Conservation (phyloP, 192 early-diverging fungal genomes). For the Coemansia sp. region DNA sequence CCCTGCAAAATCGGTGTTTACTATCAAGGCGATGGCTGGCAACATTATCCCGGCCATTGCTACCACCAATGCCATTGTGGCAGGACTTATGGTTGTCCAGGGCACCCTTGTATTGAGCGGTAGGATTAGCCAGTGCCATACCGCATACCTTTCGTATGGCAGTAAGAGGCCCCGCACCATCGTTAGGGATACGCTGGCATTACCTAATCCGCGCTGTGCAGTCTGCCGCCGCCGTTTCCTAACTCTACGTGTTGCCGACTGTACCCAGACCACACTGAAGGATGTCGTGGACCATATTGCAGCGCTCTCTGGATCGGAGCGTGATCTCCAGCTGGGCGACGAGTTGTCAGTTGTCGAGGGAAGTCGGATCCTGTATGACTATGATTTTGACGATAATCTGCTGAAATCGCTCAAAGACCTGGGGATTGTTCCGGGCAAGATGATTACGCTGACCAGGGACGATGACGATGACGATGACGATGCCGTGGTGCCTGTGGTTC, state of each 20-base stretch:
- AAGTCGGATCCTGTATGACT: slow-evolving; percentile 80
- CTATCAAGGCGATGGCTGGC: slow-evolving; percentile 98
- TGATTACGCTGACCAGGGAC: slow-evolving; percentile 38
- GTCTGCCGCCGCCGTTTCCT: slow-evolving; percentile 69
- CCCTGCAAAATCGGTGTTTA: slow-evolving; percentile 74
- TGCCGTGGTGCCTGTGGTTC: slow-evolving; percentile 26
- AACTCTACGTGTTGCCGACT: slow-evolving; percentile 62
- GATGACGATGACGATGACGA: slow-evolving; percentile 15
- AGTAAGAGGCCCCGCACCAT: slow-evolving; percentile 61
- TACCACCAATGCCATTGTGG: slow-evolving; percentile 95
- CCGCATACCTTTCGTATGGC: slow-evolving; percentile 64
- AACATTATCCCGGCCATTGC: slow-evolving; percentile 99
- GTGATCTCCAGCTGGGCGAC: slow-evolving; percentile 63
- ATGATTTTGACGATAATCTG: slow-evolving; percentile 85
- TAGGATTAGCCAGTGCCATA: slow-evolving; percentile 31
- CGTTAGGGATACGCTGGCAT: slow-evolving; percentile 61
- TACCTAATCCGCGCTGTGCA: slow-evolving; percentile 74
- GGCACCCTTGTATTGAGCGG: slow-evolving; percentile 69
- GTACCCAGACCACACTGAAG: slow-evolving; percentile 61
- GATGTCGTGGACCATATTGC: slow-evolving; percentile 63
- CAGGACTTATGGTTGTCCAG: slow-evolving; percentile 90
- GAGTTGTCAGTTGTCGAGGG: slow-evolving; percentile 72
- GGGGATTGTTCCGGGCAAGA: slow-evolving; percentile 49
- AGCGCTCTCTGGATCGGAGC: slow-evolving; percentile 27
- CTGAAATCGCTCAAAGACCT: slow-evolving; percentile 60